A percentile compares a stretch with the other conserved stretches of the same genome.
phyloP scores from a whole-genome alignment of 2,329 filamentous ascomycete species.

The Clonostachys rhizophaga region DNA sequence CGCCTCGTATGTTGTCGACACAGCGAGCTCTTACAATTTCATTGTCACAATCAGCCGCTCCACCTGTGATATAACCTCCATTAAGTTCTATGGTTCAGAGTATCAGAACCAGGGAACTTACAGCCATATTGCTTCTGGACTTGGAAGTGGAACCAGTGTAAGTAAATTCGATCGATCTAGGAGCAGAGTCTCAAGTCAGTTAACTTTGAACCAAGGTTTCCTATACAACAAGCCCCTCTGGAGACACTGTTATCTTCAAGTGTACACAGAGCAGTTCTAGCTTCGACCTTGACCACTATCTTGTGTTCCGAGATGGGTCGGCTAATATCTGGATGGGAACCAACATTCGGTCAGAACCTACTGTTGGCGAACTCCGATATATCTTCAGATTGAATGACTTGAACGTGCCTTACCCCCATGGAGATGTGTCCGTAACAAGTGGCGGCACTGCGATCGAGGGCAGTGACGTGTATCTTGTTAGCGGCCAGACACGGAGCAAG shows the following conservation, averaged over 20 bases:
- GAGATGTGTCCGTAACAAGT: constrained; percentile 48
- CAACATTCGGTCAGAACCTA: constrained; percentile 51
- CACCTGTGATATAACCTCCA: constrained; percentile 61
- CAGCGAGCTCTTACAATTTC: background rate
- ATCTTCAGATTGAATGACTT: constrained; percentile 54
- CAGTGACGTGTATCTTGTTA: constrained; percentile 53
- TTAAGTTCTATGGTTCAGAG: constrained; percentile 54
- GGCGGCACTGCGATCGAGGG: constrained; percentile 51
- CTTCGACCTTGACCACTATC: constrained; percentile 59
- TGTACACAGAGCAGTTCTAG: constrained; percentile 54
- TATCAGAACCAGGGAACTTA: constrained; percentile 47
- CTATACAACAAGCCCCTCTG: background rate
- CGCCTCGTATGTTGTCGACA: background rate
- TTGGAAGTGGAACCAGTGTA: constrained; percentile 46
- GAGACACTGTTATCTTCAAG: constrained; percentile 11
- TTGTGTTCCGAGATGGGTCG: constrained; percentile 55
- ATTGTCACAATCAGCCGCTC: constrained; percentile 30
- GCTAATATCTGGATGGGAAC: constrained; percentile 58
- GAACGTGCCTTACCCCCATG: constrained; percentile 45
- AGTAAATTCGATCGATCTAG: background rate
- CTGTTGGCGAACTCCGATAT: constrained; percentile 57
- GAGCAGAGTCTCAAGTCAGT: background rate
- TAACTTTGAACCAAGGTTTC: background rate
- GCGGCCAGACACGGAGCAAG: constrained; percentile 61
- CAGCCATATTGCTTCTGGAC: constrained; percentile 53